Evolutionary conservation across 1,284 basidiomycete genomes (phyloP), one percentile per base, ranked within the genome.

Genomic region (Cryptococcus sp.): DNA sequence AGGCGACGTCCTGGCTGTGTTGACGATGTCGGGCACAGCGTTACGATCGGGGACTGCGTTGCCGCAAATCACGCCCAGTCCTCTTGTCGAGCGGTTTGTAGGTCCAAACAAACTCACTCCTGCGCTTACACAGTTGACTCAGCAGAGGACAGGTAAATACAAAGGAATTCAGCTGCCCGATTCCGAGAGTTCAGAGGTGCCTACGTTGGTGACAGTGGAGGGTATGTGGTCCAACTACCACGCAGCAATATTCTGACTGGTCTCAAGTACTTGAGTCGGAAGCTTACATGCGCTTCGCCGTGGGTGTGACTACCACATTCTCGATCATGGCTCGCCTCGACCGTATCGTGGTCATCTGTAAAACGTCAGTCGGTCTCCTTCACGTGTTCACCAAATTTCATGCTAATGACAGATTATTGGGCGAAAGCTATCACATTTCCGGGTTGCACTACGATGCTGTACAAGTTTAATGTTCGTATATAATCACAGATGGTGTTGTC

Each of bases 31-130:
- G 24, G 66, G 75, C 0, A 70, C 75, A 0, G 81, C 88, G 1
- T 76, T 93, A 28, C 80, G 85, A n/a, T 85, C 84, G 0, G 89
- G 86, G 3, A 77, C 77, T 13, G 83, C 90, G 0, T 74, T 93
- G 18, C 90, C 90, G 0, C 90, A 93, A 64, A 87, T 92, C 44
- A 91, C 88, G 0, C 87, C 89, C 0, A 86, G 85, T 58, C 89
- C 89, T 0, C 78, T 92, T 2, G 76, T 91, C 0, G 84, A 89
- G 62, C 80, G 88, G 7, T 88, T 88, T 62, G 80, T 84, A 44
- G 60, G 69, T 62, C 13, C 22, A 0, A 36, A 36, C 13, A 14
- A 28, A 21, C 18, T 19, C 32, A 19, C 10, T 22, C 7, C 36
- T 7, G 18, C 7, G 14, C 36, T 39, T 4, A 39, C 9, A 9